Evolutionary conservation across 768 basidiomycete species (phyloP).

Genomic region (Coprinopsis strossmayeri): DNA sequence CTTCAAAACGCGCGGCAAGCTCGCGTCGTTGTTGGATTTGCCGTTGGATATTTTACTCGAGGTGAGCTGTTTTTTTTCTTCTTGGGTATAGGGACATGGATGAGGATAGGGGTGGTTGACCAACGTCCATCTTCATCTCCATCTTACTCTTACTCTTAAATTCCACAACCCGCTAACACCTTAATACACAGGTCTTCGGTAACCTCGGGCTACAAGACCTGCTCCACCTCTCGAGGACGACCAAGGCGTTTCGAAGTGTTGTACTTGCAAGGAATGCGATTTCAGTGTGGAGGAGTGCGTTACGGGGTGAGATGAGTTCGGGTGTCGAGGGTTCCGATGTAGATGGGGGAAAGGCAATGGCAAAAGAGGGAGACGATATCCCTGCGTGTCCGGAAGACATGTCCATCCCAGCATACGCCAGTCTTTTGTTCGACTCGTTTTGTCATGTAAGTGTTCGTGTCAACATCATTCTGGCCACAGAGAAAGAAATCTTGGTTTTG

Average conservation of each 20-base stretch:
- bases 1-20: no score
- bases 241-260: background rate
- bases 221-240: background rate
- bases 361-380: background rate
- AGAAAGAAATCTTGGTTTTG: no score
- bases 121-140: no score
- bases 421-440: background rate
- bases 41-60: constrained; percentile 3
- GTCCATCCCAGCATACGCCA: background rate
- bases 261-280: background rate
- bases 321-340: no score
- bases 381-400: constrained; percentile 1
- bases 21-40: background rate
- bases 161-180: background rate
- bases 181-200: constrained; percentile 3
- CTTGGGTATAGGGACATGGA: no score
- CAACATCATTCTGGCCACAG: no score
- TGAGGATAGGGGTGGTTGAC: no score
- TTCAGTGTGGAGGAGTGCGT: background rate
- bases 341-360: no score
- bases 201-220: background rate
- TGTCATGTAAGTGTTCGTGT: constrained; percentile 3
- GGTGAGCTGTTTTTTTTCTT: no score
- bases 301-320: no score
- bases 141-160: background rate